phyloP scores from a whole-genome alignment of 139 green algal species.

The Diplosphaera chodatii region DNA sequence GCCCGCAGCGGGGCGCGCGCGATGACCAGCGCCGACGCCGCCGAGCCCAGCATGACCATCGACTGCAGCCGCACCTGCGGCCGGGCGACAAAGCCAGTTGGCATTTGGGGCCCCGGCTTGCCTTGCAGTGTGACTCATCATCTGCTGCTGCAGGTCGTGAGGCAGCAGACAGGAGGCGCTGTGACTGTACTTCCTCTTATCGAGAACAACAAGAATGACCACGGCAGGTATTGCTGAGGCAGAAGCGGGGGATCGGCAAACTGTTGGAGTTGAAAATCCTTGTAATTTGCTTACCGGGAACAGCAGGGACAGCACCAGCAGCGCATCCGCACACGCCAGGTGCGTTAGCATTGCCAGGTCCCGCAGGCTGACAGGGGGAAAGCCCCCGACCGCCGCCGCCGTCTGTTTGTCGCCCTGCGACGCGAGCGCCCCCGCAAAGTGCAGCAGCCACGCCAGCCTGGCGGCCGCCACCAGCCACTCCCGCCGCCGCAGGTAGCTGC shows the following conservation, averaged over 20 bases:
- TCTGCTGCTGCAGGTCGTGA: too few relatives aligned
- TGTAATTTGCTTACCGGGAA: neutral
- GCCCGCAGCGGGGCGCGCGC: neutral
- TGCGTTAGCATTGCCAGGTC: neutral
- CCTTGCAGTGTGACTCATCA: too few relatives aligned
- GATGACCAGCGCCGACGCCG: neutral
- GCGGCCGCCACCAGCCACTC: neutral
- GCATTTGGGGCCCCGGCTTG: too few relatives aligned
- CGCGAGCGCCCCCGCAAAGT: neutral
- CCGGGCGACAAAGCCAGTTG: too few relatives aligned
- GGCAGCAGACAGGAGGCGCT: too few relatives aligned
- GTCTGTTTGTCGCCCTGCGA: neutral
- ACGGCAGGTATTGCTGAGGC: too few relatives aligned
- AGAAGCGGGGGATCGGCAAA: too few relatives aligned
- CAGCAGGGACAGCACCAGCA: neutral
- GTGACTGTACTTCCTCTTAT: too few relatives aligned
- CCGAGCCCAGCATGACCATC: neutral
- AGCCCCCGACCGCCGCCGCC: too few relatives aligned
- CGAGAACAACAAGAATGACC: too few relatives aligned
- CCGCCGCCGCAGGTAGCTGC: neutral
- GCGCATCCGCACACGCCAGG: neutral
- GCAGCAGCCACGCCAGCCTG: neutral
- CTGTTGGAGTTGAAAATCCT: too few relatives aligned
- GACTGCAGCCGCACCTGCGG: neutral
- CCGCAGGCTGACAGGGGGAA: neutral